Percentiles rank a stretch among this genome's conserved stretches.
Conservation (phyloP, 768 basidiomycete species). For the Lactarius deliciosus region DNA sequence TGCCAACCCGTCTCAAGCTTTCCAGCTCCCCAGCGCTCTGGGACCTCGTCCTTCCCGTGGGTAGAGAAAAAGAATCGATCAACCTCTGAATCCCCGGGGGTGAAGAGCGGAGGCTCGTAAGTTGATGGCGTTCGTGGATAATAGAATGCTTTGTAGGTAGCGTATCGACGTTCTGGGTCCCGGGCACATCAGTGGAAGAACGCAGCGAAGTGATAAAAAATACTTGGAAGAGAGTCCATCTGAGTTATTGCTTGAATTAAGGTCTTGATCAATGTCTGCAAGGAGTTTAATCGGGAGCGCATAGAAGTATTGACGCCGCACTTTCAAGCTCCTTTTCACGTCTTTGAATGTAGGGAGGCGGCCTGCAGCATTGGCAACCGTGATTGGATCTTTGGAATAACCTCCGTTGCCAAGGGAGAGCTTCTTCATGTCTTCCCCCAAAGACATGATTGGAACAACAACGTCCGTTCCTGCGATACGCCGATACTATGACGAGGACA, state of each 20-base stretch:
- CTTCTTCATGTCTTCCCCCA: slow-evolving; percentile 59
- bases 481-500: slow-evolving; percentile 54
- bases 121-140: slow-evolving; percentile 74
- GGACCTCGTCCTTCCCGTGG: slow-evolving; percentile 66
- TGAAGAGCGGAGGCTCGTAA: slow-evolving; percentile 83
- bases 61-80: slow-evolving; percentile 84
- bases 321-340: slow-evolving; percentile 82
- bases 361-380: slow-evolving; percentile 57
- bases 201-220: not conserved
- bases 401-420: slow-evolving; percentile 43
- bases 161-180: slow-evolving; percentile 69
- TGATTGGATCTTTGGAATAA: slow-evolving; percentile 52
- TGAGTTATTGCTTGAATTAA: slow-evolving; percentile 75
- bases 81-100: slow-evolving; percentile 64
- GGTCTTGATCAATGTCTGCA: slow-evolving; percentile 70
- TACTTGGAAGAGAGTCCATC: slow-evolving; percentile 79
- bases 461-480: slow-evolving; percentile 58
- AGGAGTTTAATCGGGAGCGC: slow-evolving; percentile 9
- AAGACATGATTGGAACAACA: slow-evolving; percentile 68
- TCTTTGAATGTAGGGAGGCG: slow-evolving; percentile 72
- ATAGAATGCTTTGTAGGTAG: slow-evolving; percentile 88
- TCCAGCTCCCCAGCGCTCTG: slow-evolving; percentile 71
- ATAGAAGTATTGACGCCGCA: slow-evolving; percentile 31
- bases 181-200: slow-evolving; percentile 2
- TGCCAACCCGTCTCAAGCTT: slow-evolving; percentile 71